Base-by-base conservation (phyloP, 306 rosid genomes). In the Cucurbita argyrosperma region DNA sequence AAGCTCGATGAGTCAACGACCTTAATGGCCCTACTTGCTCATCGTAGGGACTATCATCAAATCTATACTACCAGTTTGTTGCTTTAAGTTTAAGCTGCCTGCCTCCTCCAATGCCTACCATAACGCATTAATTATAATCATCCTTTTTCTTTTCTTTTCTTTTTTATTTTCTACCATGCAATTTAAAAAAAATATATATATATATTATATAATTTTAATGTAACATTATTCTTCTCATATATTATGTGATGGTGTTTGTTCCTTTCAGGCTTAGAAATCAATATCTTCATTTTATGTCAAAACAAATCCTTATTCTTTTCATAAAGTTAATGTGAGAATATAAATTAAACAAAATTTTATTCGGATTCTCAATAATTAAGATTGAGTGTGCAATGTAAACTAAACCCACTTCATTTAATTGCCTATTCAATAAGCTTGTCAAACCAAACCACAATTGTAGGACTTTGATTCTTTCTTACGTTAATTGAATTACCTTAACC, bases 1-100 rank as follows among this genome's bases (percentile, higher is more conserved):
- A 81, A 67, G 80, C 63, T 70, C 74, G 46, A 70, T 30, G 56
- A 70, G n/a, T 35, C 60, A 50, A 50, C 14, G 16, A 51, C 58
- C 74, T 70, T 70, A 70, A 70, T 70, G 50, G 16, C 60, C 74
- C 74, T 69, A 69, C 42, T 47, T 46, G 1, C 26, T 23, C 1
- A 66, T 37, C 21, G 18, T 61, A 45, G 56, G 72, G 40, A 11
- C 18, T 42, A 43, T 65, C 0, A 65, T 40, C 35, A 21, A 67
- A 67, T 46, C 72, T 46, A 46, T 46, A 46, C 46, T 43, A 45
- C 19, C 3, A 67, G 12, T 43, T 18, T 45, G 37, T 66, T 60
- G 66, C 66, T 60, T 60, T 35, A 60, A 10, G 52, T 35, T 60
- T 60, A 60, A 10, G 52, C 30, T 43, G 52, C 71, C 30, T 43